Conservation (phyloP, 768 basidiomycete species). For the Lepiota brunneoincarnata region DNA sequence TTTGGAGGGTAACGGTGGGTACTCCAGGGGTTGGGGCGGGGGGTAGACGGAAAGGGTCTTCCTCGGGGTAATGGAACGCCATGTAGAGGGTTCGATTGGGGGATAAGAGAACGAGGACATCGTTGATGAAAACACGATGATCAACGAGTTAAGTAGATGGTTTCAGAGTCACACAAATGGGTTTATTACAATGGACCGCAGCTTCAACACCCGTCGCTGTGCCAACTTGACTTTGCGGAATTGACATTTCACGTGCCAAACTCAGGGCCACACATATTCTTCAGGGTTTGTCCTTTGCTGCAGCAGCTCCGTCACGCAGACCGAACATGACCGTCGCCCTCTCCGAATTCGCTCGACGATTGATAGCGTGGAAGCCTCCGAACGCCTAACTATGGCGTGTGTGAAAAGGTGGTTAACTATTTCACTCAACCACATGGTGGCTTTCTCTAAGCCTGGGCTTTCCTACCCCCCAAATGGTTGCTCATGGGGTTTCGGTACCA, state of each 20-base stretch:
- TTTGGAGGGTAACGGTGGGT: conserved; percentile 38
- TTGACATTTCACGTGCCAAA: too few relatives aligned
- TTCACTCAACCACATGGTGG: conserved; percentile 1
- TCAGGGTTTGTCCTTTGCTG: too few relatives aligned
- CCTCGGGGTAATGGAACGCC: conserved; percentile 18
- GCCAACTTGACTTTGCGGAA: too few relatives aligned
- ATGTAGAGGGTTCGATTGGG: conserved; percentile 10
- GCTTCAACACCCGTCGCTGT: too few relatives aligned
- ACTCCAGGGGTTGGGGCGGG: conserved; percentile 29
- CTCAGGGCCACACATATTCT: too few relatives aligned
- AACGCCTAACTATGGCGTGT: neutral
- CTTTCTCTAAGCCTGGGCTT: neutral
- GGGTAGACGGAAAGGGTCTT: conserved; percentile 33
- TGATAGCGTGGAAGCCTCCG: neutral
- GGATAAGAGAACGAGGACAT: conserved; percentile 12
- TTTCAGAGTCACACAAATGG: too few relatives aligned
- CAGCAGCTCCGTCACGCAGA: too few relatives aligned
- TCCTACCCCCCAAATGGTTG: neutral
- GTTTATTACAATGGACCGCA: too few relatives aligned
- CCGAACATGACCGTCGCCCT: too few relatives aligned
- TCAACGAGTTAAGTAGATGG: neutral
- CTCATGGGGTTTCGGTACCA: neutral
- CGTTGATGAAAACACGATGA: neutral
- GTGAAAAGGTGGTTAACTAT: conserved; percentile 1
- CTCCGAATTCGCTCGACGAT: neutral